Conservation (phyloP, 208 protist species). For the Trypanosoma conorhini region DNA sequence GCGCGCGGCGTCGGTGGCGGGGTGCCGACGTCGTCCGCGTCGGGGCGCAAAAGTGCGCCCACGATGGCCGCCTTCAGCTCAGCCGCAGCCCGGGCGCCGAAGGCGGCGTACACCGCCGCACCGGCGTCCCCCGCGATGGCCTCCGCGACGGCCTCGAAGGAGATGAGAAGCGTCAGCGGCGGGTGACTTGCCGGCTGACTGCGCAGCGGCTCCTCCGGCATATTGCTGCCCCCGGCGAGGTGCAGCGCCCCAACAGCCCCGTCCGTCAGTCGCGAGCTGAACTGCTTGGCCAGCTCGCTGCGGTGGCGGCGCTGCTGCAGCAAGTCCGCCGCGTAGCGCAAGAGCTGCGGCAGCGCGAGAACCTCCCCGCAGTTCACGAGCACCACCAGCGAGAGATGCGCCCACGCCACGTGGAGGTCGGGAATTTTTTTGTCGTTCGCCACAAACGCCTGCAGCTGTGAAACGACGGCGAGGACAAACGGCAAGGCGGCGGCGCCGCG, state of each 20-base stretch:
- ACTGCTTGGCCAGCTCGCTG: conserved; percentile 44
- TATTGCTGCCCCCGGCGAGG: conserved; percentile 3
- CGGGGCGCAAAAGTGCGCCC: conserved; percentile 35
- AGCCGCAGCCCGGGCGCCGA: conserved; percentile 21
- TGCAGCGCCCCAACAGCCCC: not conserved
- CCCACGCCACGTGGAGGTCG: conserved; percentile 49
- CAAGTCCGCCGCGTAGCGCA: conserved; percentile 54
- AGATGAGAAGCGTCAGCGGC: conserved; percentile 46
- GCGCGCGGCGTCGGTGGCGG: conserved; percentile 6
- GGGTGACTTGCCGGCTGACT: conserved; percentile 22
- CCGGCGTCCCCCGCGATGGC: conserved; percentile 53
- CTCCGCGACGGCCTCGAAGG: conserved; percentile 55
- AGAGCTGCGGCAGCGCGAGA: conserved; percentile 43
- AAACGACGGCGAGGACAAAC: conserved; percentile 55
- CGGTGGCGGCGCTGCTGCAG: conserved; percentile 37
- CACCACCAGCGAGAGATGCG: conserved; percentile 55
- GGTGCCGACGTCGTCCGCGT: conserved; percentile 17
- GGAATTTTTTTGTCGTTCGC: not conserved
- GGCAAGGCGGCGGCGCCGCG: conserved; percentile 45
- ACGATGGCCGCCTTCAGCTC: conserved; percentile 35
- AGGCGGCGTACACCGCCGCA: conserved; percentile 36
- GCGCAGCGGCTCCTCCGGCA: conserved; percentile 36
- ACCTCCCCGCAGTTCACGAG: conserved; percentile 48
- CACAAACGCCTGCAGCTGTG: conserved; percentile 49
- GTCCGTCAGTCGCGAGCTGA: conserved; percentile 25